Conservation (phyloP, 768 basidiomycete species). For the Heimioporus sp. region DNA sequence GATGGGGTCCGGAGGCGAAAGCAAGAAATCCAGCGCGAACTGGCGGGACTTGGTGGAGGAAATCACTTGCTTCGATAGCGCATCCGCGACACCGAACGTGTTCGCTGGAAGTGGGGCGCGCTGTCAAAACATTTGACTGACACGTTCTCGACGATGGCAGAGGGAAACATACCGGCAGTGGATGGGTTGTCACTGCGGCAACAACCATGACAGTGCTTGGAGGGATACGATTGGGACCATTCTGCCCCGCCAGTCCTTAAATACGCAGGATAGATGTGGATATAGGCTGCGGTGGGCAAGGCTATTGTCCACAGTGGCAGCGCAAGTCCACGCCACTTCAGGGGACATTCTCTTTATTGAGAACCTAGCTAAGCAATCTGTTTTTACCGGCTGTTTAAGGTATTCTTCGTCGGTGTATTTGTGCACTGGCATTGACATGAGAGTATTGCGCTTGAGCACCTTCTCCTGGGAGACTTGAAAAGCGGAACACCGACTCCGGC, state of each 20-base stretch:
- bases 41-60: background rate
- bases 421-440: background rate
- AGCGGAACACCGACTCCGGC: background rate
- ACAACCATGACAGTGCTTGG: conserved; percentile 11
- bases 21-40: background rate
- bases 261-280: conserved; percentile 10
- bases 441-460: background rate
- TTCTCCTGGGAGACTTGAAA: background rate
- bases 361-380: background rate
- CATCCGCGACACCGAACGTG: background rate
- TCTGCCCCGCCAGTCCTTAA: conserved; percentile 1
- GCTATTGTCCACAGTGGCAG: conserved; percentile 8
- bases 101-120: conserved; percentile 4
- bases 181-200: background rate
- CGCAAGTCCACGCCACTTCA: conserved; percentile 3
- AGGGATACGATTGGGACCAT: background rate
- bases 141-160: background rate
- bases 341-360: background rate
- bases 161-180: conserved; percentile 8
- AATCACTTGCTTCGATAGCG: background rate
- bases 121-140: conserved; percentile 1
- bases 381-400: conserved; percentile 9
- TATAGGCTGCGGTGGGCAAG: conserved; percentile 7
- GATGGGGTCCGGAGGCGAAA: background rate
- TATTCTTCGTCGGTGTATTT: background rate